Percentiles rank a stretch among this genome's conserved stretches.
Evolutionary conservation across 345 rosid species (phyloP).

Genomic region (Limnanthes douglasii): DNA sequence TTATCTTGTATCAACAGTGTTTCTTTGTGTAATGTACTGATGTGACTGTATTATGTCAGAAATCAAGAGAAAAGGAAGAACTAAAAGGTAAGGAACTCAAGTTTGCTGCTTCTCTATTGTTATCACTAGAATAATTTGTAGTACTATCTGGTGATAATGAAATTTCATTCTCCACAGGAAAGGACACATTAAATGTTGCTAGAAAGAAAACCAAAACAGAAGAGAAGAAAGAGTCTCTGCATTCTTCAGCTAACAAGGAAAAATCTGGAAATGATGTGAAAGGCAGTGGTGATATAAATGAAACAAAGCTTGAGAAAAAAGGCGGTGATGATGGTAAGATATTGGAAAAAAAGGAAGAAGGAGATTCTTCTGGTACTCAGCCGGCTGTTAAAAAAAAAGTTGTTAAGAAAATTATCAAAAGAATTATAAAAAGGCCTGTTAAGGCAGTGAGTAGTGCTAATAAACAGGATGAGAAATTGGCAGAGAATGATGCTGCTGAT

Average conservation of each 20-base stretch:
- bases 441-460: constrained; percentile 16
- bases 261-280: constrained; percentile 17
- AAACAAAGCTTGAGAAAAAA: constrained; percentile 15
- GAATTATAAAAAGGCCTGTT: constrained; percentile 62
- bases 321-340: constrained; percentile 17
- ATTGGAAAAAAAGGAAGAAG: constrained; percentile 23
- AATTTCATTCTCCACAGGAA: no score
- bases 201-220: constrained; percentile 20
- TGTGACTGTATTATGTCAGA: constrained; percentile 33
- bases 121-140: no score
- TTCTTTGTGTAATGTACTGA: no score
- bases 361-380: constrained; percentile 23
- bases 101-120: no score
- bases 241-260: constrained; percentile 19
- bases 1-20: no score
- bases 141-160: no score
- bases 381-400: constrained; percentile 24
- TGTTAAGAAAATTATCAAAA: constrained; percentile 67
- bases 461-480: constrained; percentile 26
- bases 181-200: constrained; percentile 20
- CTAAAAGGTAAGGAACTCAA: constrained; percentile 28
- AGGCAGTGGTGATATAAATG: constrained; percentile 23
- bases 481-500: constrained; percentile 25
- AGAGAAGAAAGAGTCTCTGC: constrained; percentile 16
- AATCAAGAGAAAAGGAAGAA: constrained; percentile 32